Base-by-base conservation (phyloP, 1,284 basidiomycete species). In the Lentinus polychrous region DNA sequence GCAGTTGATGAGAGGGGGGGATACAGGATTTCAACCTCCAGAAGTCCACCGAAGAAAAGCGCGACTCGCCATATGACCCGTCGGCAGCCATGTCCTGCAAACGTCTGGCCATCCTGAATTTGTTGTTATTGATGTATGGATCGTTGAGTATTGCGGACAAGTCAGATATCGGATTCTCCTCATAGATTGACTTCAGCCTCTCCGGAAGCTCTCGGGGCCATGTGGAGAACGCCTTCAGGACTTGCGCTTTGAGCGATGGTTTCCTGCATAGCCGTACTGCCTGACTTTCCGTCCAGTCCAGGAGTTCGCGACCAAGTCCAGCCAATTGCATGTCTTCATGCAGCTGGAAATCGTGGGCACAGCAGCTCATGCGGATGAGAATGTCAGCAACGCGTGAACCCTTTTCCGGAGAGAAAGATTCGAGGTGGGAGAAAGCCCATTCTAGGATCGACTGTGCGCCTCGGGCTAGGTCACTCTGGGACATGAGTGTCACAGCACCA, bases 21-120 rank as follows among this genome's bases (percentile, higher is more conserved):
- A 93, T 84, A 55, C 75, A 81, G 15, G 81, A 78, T 59, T 90
- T 91, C 57, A 94, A 68, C 34, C 79, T 75, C 91, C 91, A 94
- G 61, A 94, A 93, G 53, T 86, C 81, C 2, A 70, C 70, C 45
- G 65, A 67, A 2, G 77, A 66, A 51, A 88, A 88, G 22, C 70
- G 68, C 2, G 62, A 61, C 46, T 66, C 63, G 17, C 66, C 60
- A 36, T 75, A 72, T 8, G 65, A 57, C 4, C 63, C 62, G 12
- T 63, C 59, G 4, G 61, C 50, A 3, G 75, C 67, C 49, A 78
- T 66, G 14, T 78, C 73, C 2, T 69, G 68, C 22, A 91, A 66
- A 32, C 76, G 75, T 32, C 80, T 75, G 17, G 84, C 85, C n/a
- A 89, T 63, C 11, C 82, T 74, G 62, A 91, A 91, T 61, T 87